Base-by-base conservation (phyloP, 331 rosid species). In the Quercus lobata region DNA sequence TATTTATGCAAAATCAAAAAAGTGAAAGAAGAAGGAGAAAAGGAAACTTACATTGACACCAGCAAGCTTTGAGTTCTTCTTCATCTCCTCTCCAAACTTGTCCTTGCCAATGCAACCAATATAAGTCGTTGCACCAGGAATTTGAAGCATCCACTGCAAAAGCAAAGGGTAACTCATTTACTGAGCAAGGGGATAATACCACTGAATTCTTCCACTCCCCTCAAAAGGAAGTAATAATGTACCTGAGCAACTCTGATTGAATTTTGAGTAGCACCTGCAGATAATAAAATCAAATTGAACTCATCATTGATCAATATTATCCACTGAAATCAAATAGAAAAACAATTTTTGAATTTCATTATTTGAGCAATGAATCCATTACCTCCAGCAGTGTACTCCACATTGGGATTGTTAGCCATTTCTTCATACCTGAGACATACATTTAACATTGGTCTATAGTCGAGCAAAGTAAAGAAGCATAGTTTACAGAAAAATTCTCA, bases 341-440 rank as follows among this genome's bases (percentile, higher is more conserved):
- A 24, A 4, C 5, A 24, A 60, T 2, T 11, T 58, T 4, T 24
- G 25, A 60, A 60, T 22, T 24, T 22, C 66, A 11, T 21, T 9
- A 21, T 60, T 60, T 21, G 25, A 6, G 34, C 54, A 49, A 49
- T 49, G 54, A 49, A 49, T 3, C 49, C 35, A 72, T 77, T 88
- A 94, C 98, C 98, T 92, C 98, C 98, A 75, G 97, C 98, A 80
- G 87, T 94, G 78, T 83, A 94, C 83, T 92, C 98, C 79, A 92
- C 98, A 8, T 78, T 90, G 68, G 55, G 70, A 10, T 87, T 87
- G 75, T 82, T 41, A 73, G 91, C 71, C 90, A 92, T n/a, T 80
- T 94, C 97, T 0, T 88, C 97, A 1, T 91, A 94, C 95, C 97
- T 94, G 82, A 22, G 55, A 85, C 44, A 29, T 63, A 63, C 41